These are phyloP conservation scores for Kickxella alabastrina DNA, from an alignment of 192 early-diverging fungal genomes.

Conservation along the genomic window DNA sequence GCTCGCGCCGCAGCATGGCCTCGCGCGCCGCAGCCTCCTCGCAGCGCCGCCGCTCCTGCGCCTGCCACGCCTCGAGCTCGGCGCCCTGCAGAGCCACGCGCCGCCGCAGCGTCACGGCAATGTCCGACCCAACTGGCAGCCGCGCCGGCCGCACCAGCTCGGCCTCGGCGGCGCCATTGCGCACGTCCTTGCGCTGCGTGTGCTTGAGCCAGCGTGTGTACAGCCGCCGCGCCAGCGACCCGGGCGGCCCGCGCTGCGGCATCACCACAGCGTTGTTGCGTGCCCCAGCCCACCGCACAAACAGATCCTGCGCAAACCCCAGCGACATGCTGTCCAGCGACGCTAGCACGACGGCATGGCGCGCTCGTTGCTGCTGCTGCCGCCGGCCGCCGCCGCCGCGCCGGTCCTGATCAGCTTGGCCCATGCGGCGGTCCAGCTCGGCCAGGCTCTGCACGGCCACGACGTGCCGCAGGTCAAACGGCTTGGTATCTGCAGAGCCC, in stretches of 20 bases:
- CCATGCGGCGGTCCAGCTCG: conserved; percentile 31
- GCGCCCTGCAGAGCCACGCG: conserved; percentile 81
- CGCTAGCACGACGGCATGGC: conserved; percentile 82
- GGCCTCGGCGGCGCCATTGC: background rate
- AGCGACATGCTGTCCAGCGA: conserved; percentile 72
- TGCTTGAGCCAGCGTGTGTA: conserved; percentile 52
- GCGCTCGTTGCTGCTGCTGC: no score
- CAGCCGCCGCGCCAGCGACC: conserved; percentile 62
- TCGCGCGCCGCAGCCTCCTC: conserved; percentile 76
- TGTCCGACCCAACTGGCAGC: conserved; percentile 4
- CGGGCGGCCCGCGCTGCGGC: conserved; percentile 71
- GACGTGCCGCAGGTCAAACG: conserved; percentile 85
- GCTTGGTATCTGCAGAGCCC: conserved; percentile 68
- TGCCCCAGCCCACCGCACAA: conserved; percentile 65
- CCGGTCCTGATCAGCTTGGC: background rate
- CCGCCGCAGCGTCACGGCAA: conserved; percentile 48
- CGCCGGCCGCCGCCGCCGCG: conserved; percentile 53
- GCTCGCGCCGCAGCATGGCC: conserved; percentile 58
- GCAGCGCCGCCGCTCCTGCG: conserved; percentile 56
- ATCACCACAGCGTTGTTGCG: conserved; percentile 66
- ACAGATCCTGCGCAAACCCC: conserved; percentile 77
- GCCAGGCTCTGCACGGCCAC: conserved; percentile 62
- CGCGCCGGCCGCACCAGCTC: background rate
- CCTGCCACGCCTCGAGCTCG: conserved; percentile 72
- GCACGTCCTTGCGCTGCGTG: conserved; percentile 7